These are phyloP conservation scores for Aspergillus affinis DNA, from an alignment of 495 filamentous ascomycete species.

Conservation along the genomic window DNA sequence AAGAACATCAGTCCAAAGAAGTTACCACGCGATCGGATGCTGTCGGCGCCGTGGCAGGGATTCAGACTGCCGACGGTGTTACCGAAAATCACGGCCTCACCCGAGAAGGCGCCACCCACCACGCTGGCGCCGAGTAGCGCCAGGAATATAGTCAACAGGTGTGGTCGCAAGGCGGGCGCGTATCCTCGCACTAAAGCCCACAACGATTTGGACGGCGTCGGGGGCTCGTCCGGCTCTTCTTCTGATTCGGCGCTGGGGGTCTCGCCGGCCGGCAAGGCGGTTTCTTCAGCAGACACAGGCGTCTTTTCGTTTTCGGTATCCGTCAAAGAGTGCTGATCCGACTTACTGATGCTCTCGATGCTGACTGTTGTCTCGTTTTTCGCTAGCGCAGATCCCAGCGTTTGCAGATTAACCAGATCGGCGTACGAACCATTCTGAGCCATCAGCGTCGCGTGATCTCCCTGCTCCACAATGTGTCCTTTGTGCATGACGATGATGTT, in stretches of 20 bases:
- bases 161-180: constrained; percentile 34
- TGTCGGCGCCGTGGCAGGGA: constrained; percentile 38
- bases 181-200: constrained; percentile 35
- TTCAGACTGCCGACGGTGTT: constrained; percentile 48
- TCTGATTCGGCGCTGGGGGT: constrained; percentile 12
- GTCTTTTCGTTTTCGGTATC: constrained; percentile 25
- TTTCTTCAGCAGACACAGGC: constrained; percentile 19
- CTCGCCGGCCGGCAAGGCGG: constrained; percentile 18
- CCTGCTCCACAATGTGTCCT: constrained; percentile 56
- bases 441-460: constrained; percentile 45
- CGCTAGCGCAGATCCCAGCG: constrained; percentile 26
- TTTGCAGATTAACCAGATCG: constrained; percentile 43
- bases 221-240: constrained; percentile 27
- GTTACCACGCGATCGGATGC: constrained; percentile 39
- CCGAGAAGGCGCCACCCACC: constrained; percentile 49
- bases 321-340: constrained; percentile 26
- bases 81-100: constrained; percentile 54
- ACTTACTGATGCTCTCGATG: constrained; percentile 25
- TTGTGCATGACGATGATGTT: constrained; percentile 63
- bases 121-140: constrained; percentile 41
- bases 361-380: constrained; percentile 22
- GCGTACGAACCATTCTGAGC: constrained; percentile 45
- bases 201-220: constrained; percentile 32
- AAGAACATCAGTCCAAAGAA: constrained; percentile 59
- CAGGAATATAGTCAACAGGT: constrained; percentile 36